A percentile compares a stretch with the other conserved stretches of the same genome.
phyloP scores from a whole-genome alignment of 1,284 basidiomycete species.

The Cerioporus squamosus region DNA sequence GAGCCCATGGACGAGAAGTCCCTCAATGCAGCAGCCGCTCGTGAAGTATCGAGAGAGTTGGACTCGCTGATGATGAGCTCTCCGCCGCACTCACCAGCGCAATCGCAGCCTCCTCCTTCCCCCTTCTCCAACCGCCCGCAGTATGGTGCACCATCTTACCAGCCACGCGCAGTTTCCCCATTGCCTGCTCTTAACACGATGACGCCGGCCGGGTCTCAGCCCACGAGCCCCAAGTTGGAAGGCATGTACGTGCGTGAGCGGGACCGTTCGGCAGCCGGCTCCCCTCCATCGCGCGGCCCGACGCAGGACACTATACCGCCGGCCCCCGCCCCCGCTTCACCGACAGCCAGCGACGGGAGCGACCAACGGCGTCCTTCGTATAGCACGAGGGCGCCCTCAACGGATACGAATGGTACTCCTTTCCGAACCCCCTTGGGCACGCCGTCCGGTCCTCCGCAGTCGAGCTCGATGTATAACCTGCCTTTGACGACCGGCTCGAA shows the following conservation, averaged over 20 bases:
- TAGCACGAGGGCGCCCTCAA: constrained; percentile 27
- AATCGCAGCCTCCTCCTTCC: constrained; percentile 15
- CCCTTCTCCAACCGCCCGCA: constrained; percentile 18
- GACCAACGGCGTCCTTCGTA: constrained; percentile 14
- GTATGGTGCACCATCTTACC: constrained; percentile 22
- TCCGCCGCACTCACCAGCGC: constrained; percentile 31
- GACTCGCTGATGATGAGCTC: constrained; percentile 57
- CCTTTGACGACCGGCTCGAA: constrained; percentile 38
- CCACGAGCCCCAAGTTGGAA: constrained; percentile 20
- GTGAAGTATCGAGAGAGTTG: constrained; percentile 67
- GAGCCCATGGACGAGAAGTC: constrained; percentile 40
- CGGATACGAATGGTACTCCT: constrained; percentile 33
- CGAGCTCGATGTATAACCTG: constrained; percentile 26
- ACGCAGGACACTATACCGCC: constrained; percentile 6
- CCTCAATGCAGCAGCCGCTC: constrained; percentile 66
- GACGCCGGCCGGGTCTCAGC: constrained; percentile 1
- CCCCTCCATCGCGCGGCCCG: constrained; percentile 6
- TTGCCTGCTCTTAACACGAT: constrained; percentile 17
- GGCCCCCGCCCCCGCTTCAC: constrained; percentile 12
- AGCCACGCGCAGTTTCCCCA: constrained; percentile 17
- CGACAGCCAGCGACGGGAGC: constrained; percentile 10
- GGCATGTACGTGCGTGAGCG: constrained; percentile 27
- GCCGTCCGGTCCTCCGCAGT: constrained; percentile 25
- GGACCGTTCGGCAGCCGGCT: constrained; percentile 18
- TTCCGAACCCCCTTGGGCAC: constrained; percentile 44